Percentiles rank a stretch among this genome's conserved stretches.
phyloP scores from a whole-genome alignment of 768 basidiomycete genomes.

The Mycena sanguinolenta region DNA sequence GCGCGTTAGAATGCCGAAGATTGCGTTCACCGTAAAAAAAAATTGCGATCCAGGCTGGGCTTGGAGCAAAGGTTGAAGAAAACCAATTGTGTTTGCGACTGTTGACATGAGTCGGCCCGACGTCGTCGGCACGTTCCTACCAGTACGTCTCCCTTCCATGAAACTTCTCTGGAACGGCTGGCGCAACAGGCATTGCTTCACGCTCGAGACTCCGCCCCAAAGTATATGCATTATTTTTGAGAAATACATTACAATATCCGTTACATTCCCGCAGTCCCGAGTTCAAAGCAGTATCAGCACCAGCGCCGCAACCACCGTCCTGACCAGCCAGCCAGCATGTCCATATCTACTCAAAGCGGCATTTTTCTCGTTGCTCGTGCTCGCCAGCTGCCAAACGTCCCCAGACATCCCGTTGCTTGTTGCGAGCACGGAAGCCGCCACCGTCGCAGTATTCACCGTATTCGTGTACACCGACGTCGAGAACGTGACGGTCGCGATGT shows the following conservation, averaged over 20 bases:
- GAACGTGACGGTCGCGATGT: conserved; percentile 28
- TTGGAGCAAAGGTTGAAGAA: too few relatives aligned
- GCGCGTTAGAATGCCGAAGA: too few relatives aligned
- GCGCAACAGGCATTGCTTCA: conserved; percentile 16
- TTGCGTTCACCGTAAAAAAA: too few relatives aligned
- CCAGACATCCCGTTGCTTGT: conserved; percentile 35
- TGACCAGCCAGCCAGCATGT: background rate
- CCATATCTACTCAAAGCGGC: background rate
- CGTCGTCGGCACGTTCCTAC: too few relatives aligned
- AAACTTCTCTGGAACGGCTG: too few relatives aligned
- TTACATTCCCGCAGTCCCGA: background rate
- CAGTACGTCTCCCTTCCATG: too few relatives aligned
- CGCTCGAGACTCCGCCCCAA: background rate
- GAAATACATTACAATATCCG: background rate
- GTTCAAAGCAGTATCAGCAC: background rate
- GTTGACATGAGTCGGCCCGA: too few relatives aligned
- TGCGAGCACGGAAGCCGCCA: conserved; percentile 25
- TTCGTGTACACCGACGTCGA: conserved; percentile 27
- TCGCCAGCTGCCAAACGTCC: conserved; percentile 27
- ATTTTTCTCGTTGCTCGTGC: conserved; percentile 27
- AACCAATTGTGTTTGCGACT: too few relatives aligned
- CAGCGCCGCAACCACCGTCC: background rate
- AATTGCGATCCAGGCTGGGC: too few relatives aligned
- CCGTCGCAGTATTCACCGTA: conserved; percentile 18
- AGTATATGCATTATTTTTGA: conserved; percentile 27